A percentile compares a stretch with the other conserved stretches of the same genome.
Conservation (phyloP, 202 grass and related monocot genomes). For the Zoysia matrella region DNA sequence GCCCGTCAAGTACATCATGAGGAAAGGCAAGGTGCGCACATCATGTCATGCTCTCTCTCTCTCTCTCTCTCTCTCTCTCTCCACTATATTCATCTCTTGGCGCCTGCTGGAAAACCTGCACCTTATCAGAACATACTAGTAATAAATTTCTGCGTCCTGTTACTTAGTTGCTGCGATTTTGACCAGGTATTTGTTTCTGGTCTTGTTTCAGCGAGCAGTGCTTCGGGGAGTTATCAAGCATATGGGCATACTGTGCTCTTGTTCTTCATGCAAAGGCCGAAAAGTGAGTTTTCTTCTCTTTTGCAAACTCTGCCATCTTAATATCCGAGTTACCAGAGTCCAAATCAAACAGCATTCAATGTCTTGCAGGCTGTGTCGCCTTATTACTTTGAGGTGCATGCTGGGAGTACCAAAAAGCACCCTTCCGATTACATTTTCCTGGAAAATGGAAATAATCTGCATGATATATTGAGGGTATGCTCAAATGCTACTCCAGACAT, state of each 20-base stretch:
- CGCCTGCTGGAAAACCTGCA: too few species aligned
- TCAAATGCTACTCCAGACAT: slow-evolving; percentile 59
- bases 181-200: slow-evolving; percentile 43
- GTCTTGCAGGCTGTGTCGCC: slow-evolving; percentile 73
- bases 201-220: slow-evolving; percentile 67
- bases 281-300: slow-evolving; percentile 52
- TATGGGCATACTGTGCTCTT: slow-evolving; percentile 77
- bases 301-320: neutral
- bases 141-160: neutral
- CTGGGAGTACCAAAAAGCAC: slow-evolving; percentile 85
- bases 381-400: slow-evolving; percentile 88
- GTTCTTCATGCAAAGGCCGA: slow-evolving; percentile 58
- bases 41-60: too few species aligned
- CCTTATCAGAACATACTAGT: too few species aligned
- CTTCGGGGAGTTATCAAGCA: slow-evolving; percentile 82
- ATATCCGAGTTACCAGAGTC: slow-evolving; percentile 12
- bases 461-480: slow-evolving; percentile 69
- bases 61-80: too few species aligned
- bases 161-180: slow-evolving; percentile 50
- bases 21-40: slow-evolving; percentile 64
- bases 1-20: slow-evolving; percentile 77
- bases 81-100: too few species aligned
- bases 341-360: slow-evolving; percentile 3
- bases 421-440: slow-evolving; percentile 92
- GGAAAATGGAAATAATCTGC: slow-evolving; percentile 79